Conservation (phyloP, 2,329 filamentous ascomycete species). For the Celoporthe dispersa region DNA sequence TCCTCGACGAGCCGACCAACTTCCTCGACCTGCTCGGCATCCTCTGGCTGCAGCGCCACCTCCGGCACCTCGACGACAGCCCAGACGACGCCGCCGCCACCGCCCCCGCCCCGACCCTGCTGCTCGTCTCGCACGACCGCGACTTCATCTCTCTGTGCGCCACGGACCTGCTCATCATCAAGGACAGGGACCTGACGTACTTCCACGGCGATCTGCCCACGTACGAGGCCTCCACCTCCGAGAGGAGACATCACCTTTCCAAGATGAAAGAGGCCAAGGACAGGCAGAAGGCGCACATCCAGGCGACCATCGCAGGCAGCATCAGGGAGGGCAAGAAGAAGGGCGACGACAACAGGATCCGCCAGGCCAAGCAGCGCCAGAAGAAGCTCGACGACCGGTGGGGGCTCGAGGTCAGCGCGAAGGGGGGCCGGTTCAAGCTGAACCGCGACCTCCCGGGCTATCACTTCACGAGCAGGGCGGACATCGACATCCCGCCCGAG, state of each 20-base stretch:
- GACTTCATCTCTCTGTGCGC: conserved; percentile 79
- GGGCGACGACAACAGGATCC: conserved; percentile 82
- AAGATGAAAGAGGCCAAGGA: conserved; percentile 85
- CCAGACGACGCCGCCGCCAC: conserved; percentile 48
- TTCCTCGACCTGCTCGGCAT: conserved; percentile 83
- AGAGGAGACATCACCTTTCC: conserved; percentile 68
- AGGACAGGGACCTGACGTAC: conserved; percentile 71
- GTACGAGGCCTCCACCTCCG: conserved; percentile 71
- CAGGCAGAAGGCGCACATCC: conserved; percentile 78
- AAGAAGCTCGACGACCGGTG: conserved; percentile 83
- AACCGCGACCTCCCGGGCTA: conserved; percentile 70
- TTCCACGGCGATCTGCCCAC: conserved; percentile 76
- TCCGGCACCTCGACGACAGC: conserved; percentile 59
- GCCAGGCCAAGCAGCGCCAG: conserved; percentile 82
- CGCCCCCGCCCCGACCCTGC: conserved; percentile 61
- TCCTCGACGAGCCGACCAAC: conserved; percentile 87
- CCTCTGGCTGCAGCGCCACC: conserved; percentile 80
- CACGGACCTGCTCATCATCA: conserved; percentile 77
- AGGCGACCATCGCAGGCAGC: conserved; percentile 76
- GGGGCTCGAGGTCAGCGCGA: conserved; percentile 74
- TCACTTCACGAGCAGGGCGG: conserved; percentile 61
- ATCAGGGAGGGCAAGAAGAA: conserved; percentile 75
- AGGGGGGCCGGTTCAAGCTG: conserved; percentile 78
- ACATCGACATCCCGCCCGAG: conserved; percentile 72
- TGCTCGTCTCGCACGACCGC: conserved; percentile 84